Percentiles rank a stretch among this genome's conserved stretches.
phyloP scores from a whole-genome alignment of 768 basidiomycete species.

The Pleurotus djamor region DNA sequence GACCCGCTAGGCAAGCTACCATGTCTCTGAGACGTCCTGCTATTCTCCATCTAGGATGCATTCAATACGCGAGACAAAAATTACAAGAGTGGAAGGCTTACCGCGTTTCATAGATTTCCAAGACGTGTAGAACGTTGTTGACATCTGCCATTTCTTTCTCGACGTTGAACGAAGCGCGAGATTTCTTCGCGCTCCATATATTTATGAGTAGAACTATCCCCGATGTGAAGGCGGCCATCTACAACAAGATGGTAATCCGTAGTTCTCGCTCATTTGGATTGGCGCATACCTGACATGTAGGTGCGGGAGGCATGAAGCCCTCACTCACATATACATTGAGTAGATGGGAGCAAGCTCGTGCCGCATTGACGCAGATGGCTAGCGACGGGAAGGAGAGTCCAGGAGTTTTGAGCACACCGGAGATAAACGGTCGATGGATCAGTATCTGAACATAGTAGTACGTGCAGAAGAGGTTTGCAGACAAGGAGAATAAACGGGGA shows the following conservation, averaged over 20 bases:
- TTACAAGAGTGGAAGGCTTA: neutral
- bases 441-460: constrained; percentile 44
- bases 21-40: constrained; percentile 13
- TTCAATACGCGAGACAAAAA: neutral
- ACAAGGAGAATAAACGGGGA: constrained; percentile 15
- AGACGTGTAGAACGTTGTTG: constrained; percentile 35
- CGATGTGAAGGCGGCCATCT: constrained; percentile 17
- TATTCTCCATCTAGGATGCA: constrained; percentile 12
- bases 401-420: constrained; percentile 37
- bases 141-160: constrained; percentile 40
- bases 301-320: constrained; percentile 5
- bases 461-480: constrained; percentile 14
- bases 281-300: constrained; percentile 11
- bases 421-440: constrained; percentile 70
- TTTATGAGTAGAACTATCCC: constrained; percentile 46
- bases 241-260: neutral
- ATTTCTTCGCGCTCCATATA: constrained; percentile 40
- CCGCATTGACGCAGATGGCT: constrained; percentile 72
- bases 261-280: neutral
- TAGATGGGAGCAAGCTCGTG: constrained; percentile 60
- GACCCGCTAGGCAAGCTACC: neutral
- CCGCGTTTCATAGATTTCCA: constrained; percentile 17
- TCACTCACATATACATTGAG: constrained; percentile 31
- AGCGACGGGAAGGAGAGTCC: constrained; percentile 44
- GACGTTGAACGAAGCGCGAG: constrained; percentile 24